Base-by-base conservation (phyloP, 2,329 filamentous ascomycete species). In the Diatrype stigma region DNA sequence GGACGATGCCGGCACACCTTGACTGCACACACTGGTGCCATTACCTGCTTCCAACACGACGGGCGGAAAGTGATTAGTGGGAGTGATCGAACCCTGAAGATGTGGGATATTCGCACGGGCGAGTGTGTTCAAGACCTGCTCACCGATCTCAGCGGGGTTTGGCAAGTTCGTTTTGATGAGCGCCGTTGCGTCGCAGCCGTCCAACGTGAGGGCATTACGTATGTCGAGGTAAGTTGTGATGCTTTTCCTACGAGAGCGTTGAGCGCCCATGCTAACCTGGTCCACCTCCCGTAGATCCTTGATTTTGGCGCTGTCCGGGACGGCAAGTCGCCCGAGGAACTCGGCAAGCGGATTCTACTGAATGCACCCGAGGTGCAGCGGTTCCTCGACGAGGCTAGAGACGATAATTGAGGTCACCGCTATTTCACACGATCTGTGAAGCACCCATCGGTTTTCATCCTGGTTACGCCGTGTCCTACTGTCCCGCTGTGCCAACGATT, bases 11-110 rank as follows among this genome's bases (percentile, higher is more conserved):
- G 90, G 68, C 91, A 87, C 64, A 93, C 88, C 11, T 77, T 99
- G 51, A 93, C 87, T 60, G 94, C 94, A 0, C 94, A 99, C 64
- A 97, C 93, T 0, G 94, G 93, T 34, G 94, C 94, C 21, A 99
- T 99, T 57, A 99, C 94, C 4, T 99, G 94, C 70, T 99, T 99
- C 71, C 94, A 99, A 70, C 94, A 99, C 62, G 94, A 99, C 66
- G 90, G 87, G 0, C 88, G 92, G 59, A 99, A 99, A 67, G 92
- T 99, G 32, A 96, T 99, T 51, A 96, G 90, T 38, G 94, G 94
- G 50, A 96, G 90, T 52, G 94, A 99, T 68, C 86, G 93, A 63
- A 96, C 90, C 3, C 77, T 99, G 57, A 99, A 99, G 76, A 95
- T 99, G 90, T 99, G 94, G 94, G 90, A 99, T 64, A 88, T 96